phyloP scores from a whole-genome alignment of 345 rosid genomes.

The Psidium guajava region DNA sequence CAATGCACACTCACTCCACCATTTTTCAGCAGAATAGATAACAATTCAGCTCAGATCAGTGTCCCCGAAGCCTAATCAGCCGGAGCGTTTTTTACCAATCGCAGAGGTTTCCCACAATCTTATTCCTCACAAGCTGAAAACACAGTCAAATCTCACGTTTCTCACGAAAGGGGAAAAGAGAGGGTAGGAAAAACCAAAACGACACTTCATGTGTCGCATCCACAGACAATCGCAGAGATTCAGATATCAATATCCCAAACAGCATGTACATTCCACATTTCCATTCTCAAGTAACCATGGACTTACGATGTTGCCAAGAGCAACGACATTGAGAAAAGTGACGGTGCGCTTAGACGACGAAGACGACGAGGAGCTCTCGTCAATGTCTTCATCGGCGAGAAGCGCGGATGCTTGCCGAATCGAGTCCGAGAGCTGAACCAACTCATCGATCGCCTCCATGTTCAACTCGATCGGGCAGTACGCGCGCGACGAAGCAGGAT shows the following conservation, averaged over 20 bases:
- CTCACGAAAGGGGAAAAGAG: not conserved
- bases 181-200: not conserved
- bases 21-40: not conserved
- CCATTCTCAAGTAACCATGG: not conserved
- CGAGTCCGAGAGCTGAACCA: conserved; percentile 64
- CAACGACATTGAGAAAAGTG: conserved; percentile 79
- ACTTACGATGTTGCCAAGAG: conserved; percentile 91
- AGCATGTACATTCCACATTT: not conserved
- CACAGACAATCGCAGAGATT: conserved; percentile 6
- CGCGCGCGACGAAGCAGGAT: not conserved
- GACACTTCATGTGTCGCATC: not conserved
- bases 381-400: conserved; percentile 90
- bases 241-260: conserved; percentile 4
- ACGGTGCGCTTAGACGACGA: conserved; percentile 40
- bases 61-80: not conserved
- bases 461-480: not conserved
- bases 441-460: conserved; percentile 95
- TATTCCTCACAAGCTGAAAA: not conserved
- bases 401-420: conserved; percentile 71
- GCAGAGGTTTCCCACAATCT: not conserved
- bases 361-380: conserved; percentile 46
- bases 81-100: not conserved
- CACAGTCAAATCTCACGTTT: not conserved
- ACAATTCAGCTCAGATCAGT: not conserved
- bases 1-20: not conserved